These are phyloP conservation scores for Graphiopsis chlorocephala DNA, from an alignment of 2,329 filamentous ascomycete species.

Conservation along the genomic window DNA sequence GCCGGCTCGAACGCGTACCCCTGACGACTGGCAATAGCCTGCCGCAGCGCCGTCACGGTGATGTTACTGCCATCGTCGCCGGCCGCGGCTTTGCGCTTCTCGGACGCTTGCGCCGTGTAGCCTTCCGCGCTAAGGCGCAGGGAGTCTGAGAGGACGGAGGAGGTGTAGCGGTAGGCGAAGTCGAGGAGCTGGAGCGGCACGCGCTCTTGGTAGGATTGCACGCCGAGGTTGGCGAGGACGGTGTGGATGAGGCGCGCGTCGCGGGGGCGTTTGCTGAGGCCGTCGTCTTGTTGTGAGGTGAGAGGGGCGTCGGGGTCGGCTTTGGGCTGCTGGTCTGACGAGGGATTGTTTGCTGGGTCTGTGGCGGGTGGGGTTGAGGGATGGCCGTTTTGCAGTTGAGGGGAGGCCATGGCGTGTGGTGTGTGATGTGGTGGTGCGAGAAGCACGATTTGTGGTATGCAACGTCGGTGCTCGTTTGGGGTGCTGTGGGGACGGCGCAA, in stretches of 20 bases:
- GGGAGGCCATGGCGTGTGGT: constrained; percentile 23
- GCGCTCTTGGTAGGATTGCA: constrained; percentile 75
- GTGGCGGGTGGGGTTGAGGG: constrained; percentile 31
- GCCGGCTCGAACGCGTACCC: constrained; percentile 66
- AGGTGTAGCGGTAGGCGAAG: constrained; percentile 81
- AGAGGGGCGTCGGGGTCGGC: constrained; percentile 29
- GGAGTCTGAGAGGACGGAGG: constrained; percentile 67
- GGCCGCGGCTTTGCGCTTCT: constrained; percentile 22
- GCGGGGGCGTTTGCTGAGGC: constrained; percentile 59
- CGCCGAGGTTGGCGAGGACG: constrained; percentile 73
- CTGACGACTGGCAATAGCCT: constrained; percentile 68
- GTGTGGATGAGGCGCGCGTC: constrained; percentile 78
- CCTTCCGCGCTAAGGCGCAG: constrained; percentile 68
- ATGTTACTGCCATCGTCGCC: constrained; percentile 53
- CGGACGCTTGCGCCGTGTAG: constrained; percentile 42
- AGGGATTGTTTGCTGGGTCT: constrained; percentile 22
- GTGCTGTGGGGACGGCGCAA: not conserved
- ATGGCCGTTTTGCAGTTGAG: constrained; percentile 24
- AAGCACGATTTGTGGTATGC: not conserved
- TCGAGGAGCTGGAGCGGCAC: constrained; percentile 80
- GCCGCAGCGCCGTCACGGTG: constrained; percentile 63
- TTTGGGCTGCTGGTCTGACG: constrained; percentile 19
- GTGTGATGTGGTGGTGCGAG: not conserved
- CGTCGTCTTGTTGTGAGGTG: constrained; percentile 35
- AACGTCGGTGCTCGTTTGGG: not conserved